Percentiles rank a stretch among this genome's conserved stretches.
phyloP scores from a whole-genome alignment of 208 protist genomes.

The Phytomonas sp. region DNA sequence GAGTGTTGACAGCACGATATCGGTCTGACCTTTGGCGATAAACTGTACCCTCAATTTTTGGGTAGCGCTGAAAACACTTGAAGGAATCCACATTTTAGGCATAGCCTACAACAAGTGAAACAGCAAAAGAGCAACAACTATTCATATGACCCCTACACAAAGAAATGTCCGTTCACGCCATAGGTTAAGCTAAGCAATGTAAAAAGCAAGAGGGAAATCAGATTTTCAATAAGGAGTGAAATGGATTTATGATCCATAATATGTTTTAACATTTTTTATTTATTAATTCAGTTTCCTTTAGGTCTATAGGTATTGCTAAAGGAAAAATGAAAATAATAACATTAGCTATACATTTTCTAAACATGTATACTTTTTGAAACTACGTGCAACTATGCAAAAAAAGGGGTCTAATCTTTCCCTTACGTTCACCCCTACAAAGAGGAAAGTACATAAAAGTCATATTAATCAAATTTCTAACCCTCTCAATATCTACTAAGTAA shows the following conservation, averaged over 20 bases:
- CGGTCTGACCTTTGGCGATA: slow-evolving; percentile 13
- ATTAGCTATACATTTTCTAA: neutral
- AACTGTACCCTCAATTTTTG: neutral
- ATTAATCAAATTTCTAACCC: neutral
- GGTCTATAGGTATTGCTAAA: neutral
- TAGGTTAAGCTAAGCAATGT: neutral
- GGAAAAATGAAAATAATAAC: neutral
- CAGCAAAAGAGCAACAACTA: slow-evolving; percentile 2
- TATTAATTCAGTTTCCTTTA: slow-evolving; percentile 4
- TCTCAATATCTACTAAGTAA: neutral
- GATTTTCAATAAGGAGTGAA: neutral
- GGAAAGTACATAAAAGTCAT: slow-evolving; percentile 3
- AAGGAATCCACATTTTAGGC: neutral
- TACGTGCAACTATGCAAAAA: neutral
- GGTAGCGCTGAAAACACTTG: neutral
- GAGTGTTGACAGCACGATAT: slow-evolving; percentile 23
- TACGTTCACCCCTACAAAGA: neutral
- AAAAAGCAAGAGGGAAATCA: neutral
- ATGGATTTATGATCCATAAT: neutral
- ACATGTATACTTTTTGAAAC: neutral
- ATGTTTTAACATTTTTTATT: slow-evolving; percentile 2
- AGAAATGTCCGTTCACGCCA: neutral
- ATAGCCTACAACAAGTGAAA: neutral
- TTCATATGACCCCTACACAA: neutral
- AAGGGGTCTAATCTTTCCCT: neutral